These are phyloP conservation scores for Spergularia bocconei DNA, from an alignment of 148 eudicot species.

Conservation along the genomic window DNA sequence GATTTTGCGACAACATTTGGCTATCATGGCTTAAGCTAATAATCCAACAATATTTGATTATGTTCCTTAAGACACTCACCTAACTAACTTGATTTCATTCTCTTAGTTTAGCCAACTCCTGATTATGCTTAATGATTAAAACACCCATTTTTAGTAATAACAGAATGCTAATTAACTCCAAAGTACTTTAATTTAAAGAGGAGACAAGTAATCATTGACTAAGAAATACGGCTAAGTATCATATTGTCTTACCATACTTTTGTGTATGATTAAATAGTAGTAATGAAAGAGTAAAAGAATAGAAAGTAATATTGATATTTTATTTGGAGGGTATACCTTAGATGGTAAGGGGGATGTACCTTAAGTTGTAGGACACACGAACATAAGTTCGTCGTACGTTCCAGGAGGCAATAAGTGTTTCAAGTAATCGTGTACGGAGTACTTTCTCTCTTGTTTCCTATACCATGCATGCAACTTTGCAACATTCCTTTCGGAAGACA, in stretches of 20 bases:
- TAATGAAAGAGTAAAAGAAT: no score
- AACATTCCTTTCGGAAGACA: not conserved
- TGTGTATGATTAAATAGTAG: no score
- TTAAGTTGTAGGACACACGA: not conserved
- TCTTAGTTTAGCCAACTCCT: constrained; percentile 1
- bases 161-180: no score
- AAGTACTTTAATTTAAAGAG: not conserved
- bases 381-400: constrained; percentile 1
- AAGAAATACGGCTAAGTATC: not conserved
- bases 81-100: constrained; percentile 7
- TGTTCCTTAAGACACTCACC: constrained; percentile 21
- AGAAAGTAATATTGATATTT: not conserved
- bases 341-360: constrained; percentile 12
- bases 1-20: constrained; percentile 10
- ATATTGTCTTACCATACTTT: no score
- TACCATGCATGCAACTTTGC: not conserved
- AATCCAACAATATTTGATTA: constrained; percentile 10
- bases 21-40: not conserved
- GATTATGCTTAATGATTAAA: not conserved
- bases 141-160: not conserved
- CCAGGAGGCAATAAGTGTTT: not conserved
- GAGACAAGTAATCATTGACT: not conserved
- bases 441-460: not conserved
- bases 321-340: not conserved
- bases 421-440: not conserved